Evolutionary conservation across 1,139 yeast species (phyloP), one percentile per base, ranked within the genome.

Genomic region (Candida labiduridarum): DNA sequence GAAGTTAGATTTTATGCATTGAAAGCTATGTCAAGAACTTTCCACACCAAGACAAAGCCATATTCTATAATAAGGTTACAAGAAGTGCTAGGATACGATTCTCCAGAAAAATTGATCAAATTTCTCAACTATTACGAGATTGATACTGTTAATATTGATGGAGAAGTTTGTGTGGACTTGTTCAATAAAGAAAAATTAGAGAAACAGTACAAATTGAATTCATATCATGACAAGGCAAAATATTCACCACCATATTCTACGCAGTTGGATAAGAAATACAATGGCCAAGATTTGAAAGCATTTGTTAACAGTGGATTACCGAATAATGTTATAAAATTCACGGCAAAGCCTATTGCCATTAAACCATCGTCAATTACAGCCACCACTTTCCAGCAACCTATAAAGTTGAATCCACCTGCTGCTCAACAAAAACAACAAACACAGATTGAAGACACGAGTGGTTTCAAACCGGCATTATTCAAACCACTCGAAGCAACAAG

Each of bases 1-100:
- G 94, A 87, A 52, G 76, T 92, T 6, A 71, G 99, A 43, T 83
- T 88, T 59, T 83, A 85, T 60, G 92, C 96, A 0, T 65, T 92
- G 51, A 84, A 81, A 58, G 75, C 91, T 0, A 76, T 94, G 76
- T 74, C 89, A 3, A 72, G 83, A 51, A 75, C 92, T 2, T 80
- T 84, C 53, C 96, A 91, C 59, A 76, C 85, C 1, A 84, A 84
- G 51, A 85, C 90, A 1, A 87, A 82, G 60, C 87, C 91, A 0
- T 80, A 85, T 52, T 71, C 82, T 2, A 74, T 83, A 0, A 62
- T 64, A 1, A 67, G 78, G 10, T 65, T 92, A 15, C 65, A 70
- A 15, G 64, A 70, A 0, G 66, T 82, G 57, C 74, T 94, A 16
- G 89, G 94, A 0, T 92, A 89, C 63, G 90, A 89, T 59, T 67